Conservation (phyloP, 495 filamentous ascomycete genomes). For the Penicillium nucicola region DNA sequence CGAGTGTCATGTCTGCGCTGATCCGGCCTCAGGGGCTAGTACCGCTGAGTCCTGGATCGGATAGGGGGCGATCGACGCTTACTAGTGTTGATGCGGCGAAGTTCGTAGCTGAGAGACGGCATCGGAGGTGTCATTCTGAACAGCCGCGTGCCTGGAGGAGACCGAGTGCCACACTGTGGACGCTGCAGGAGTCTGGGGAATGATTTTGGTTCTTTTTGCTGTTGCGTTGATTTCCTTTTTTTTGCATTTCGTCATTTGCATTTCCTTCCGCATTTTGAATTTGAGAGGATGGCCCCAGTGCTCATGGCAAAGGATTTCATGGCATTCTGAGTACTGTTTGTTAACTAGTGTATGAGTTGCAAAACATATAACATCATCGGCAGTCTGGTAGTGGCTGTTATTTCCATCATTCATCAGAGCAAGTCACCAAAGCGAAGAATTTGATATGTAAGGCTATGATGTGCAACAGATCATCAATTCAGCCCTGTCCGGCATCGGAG, state of each 20-base stretch:
- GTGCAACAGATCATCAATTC: too few species aligned
- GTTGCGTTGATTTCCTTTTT: not conserved
- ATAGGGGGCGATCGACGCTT: not conserved
- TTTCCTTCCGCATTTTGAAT: not conserved
- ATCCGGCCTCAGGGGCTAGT: constrained; percentile 13
- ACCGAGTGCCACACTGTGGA: constrained; percentile 39
- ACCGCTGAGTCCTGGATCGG: constrained; percentile 9
- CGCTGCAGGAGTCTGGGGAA: constrained; percentile 31
- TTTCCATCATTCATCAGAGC: too few species aligned
- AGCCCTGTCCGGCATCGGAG: too few species aligned
- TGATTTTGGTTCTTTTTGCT: not conserved
- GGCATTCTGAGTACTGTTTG: too few species aligned
- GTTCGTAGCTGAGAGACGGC: constrained; percentile 24
- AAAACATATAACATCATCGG: too few species aligned
- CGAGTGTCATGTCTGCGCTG: constrained; percentile 24
- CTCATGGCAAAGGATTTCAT: too few species aligned
- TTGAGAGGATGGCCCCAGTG: too few species aligned
- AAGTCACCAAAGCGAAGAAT: too few species aligned
- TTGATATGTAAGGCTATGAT: too few species aligned
- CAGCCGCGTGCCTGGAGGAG: constrained; percentile 41
- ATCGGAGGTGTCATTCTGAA: constrained; percentile 43
- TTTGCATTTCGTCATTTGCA: not conserved
- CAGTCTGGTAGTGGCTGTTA: too few species aligned
- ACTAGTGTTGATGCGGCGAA: constrained; percentile 4
- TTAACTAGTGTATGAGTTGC: too few species aligned